A percentile compares a stretch with the other conserved stretches of the same genome.
Evolutionary conservation across 495 filamentous ascomycete genomes (phyloP).

Genomic region (Neurospora sp.): DNA sequence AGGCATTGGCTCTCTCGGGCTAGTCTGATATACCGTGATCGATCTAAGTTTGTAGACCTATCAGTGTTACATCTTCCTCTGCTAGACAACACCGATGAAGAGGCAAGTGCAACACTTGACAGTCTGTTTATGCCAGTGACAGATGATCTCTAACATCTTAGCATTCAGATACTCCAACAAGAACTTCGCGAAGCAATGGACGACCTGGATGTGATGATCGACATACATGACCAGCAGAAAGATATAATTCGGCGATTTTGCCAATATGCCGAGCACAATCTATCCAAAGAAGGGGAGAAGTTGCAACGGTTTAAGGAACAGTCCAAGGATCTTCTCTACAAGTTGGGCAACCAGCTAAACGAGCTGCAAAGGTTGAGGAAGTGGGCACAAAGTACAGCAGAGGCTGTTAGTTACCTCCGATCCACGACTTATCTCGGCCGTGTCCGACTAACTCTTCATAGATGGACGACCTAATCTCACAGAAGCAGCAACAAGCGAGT

Average conservation of each 20-base stretch:
- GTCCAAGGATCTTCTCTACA: conserved; percentile 11
- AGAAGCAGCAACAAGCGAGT: conserved; percentile 57
- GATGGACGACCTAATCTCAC: conserved; percentile 38
- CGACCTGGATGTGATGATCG: conserved; percentile 61
- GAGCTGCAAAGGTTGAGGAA: no score
- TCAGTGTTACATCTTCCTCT: conserved; percentile 35
- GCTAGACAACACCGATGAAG: conserved; percentile 36
- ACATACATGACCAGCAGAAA: conserved; percentile 45
- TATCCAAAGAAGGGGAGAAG: conserved; percentile 1
- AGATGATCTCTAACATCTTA: no score
- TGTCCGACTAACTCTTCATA: not conserved
- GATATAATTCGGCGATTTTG: conserved; percentile 48
- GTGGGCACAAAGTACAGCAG: conserved; percentile 15
- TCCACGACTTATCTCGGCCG: not conserved
- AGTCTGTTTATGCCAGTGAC: no score
- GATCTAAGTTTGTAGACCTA: conserved; percentile 16
- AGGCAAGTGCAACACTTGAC: not conserved
- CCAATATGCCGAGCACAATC: conserved; percentile 38
- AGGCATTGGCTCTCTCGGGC: conserved; percentile 26
- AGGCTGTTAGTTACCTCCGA: conserved; percentile 9
- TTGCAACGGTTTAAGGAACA: conserved; percentile 18
- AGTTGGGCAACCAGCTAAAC: conserved; percentile 2
- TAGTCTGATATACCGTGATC: conserved; percentile 13
- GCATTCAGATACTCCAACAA: conserved; percentile 46
- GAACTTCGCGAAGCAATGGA: conserved; percentile 65